Base-by-base conservation (phyloP, 108 stramenopile genomes). In the Pseudonitzschia pungens region DNA sequence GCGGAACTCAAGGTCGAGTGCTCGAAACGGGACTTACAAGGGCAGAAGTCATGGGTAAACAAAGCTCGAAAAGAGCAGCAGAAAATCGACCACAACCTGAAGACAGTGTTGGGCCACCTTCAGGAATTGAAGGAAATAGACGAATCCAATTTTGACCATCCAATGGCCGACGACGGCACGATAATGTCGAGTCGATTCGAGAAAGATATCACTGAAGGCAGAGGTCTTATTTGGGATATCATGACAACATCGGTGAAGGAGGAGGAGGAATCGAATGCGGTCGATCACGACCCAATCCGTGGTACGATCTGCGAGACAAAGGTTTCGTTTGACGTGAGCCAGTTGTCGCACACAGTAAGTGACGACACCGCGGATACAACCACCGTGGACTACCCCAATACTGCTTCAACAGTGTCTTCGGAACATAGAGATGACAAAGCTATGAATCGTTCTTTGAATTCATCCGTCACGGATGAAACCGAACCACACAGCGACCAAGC, bases 1-100 rank as follows among this genome's bases (percentile, higher is more conserved):
- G 44, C 42, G 27, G 65, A 67, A 63, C 62, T 63, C 40, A 63
- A 63, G 40, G 62, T 28, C 62, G 16, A 63, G 29, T 33, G 32
- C 32, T 29, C 62, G 12, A 63, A 36, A 45, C 43, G 48, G 4
- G 48, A 67, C n/a, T 50, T 43, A 24, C 10, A 48, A 12, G 22
- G 21, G n/a, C 48, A 45, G 11, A 67, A 67, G 22, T 50, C 48
- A 15, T 21, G n/a, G 42, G 41, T 67, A 26, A 4, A 67, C 42
- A 12, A 43, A 67, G 41, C 43, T 21, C 43, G 45, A 67, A 67
- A 48, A 28, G 33, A 67, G 36, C 45, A 48, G 18, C 45, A 48
- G 18, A 42, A 65, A 65, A 40, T 45, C 22, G 42, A 28, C 16
- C 12, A 50, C 18, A 67, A 48, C 26, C 20, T 45, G 8, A 50